A percentile compares a stretch with the other conserved stretches of the same genome.
These are phyloP conservation scores for Pseudocercospora cruenta DNA, from an alignment of 2,329 filamentous ascomycete species.

Conservation along the genomic window DNA sequence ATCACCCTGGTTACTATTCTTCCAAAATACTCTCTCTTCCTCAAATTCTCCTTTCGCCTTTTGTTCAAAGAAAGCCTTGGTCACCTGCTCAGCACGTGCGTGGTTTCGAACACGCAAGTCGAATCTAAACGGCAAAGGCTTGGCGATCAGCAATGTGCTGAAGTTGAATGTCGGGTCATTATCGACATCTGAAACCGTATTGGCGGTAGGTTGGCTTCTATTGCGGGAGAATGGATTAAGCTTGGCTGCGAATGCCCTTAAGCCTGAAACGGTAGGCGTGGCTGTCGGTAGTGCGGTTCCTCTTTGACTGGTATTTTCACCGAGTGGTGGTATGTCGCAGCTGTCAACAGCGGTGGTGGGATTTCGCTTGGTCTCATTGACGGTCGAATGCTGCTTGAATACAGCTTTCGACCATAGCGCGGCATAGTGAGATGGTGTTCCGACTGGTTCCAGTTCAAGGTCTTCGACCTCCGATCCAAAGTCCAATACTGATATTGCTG, in stretches of 20 bases:
- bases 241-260: neutral
- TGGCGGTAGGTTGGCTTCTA: neutral
- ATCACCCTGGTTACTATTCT: conserved; percentile 25
- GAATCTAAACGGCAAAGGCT: conserved; percentile 51
- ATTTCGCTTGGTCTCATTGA: neutral
- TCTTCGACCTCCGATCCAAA: neutral
- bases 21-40: conserved; percentile 1
- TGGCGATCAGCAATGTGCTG: conserved; percentile 50
- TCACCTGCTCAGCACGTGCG: conserved; percentile 32
- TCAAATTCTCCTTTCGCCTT: neutral
- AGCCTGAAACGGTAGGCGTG: neutral
- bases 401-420: neutral
- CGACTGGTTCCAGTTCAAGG: neutral
- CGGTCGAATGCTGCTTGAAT: neutral
- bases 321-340: neutral
- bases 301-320: neutral
- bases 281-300: neutral
- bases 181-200: conserved; percentile 1
- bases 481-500: neutral
- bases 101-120: conserved; percentile 42
- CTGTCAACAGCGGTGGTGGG: neutral
- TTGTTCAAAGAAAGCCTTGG: neutral
- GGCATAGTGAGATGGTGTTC: neutral
- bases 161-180: conserved; percentile 49
- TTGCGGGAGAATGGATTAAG: neutral